Evolutionary conservation across 1,284 basidiomycete genomes (phyloP).

Genomic region (Melanopsichium pennsylvanicum): DNA sequence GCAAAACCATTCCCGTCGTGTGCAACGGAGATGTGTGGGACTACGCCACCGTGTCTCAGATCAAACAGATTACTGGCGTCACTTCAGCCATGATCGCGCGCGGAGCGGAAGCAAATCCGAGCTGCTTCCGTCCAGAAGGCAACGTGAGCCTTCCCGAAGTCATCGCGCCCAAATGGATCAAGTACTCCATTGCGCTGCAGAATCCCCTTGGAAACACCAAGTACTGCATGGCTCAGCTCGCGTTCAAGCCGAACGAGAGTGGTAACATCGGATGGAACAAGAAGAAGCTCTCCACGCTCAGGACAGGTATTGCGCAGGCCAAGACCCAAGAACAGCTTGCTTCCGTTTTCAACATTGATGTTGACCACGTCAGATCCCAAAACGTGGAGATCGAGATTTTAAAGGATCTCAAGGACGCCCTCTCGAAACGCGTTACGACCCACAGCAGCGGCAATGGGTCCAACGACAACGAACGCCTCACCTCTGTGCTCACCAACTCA

Average conservation of each 20-base stretch:
- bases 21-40: constrained; percentile 93
- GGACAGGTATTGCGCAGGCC: constrained; percentile 36
- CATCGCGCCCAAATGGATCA: constrained; percentile 59
- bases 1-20: constrained; percentile 77
- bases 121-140: constrained; percentile 75
- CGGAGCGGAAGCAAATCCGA: constrained; percentile 89
- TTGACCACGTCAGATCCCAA: constrained; percentile 11
- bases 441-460: constrained; percentile 12
- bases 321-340: constrained; percentile 52
- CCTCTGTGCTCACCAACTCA: constrained; percentile 27
- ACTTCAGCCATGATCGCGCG: constrained; percentile 95
- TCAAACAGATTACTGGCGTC: constrained; percentile 75
- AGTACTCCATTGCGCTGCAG: constrained; percentile 64
- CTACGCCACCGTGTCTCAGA: constrained; percentile 78
- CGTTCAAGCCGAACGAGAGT: constrained; percentile 52
- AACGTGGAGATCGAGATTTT: constrained; percentile 26
- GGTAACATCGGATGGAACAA: constrained; percentile 23
- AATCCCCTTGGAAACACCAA: constrained; percentile 89
- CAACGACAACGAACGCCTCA: constrained; percentile 29
- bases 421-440: constrained; percentile 12
- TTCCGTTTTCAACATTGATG: constrained; percentile 35
- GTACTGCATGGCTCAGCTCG: constrained; percentile 75
- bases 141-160: constrained; percentile 46
- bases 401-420: constrained; percentile 20
- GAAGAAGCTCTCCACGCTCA: constrained; percentile 32